Conservation (phyloP, 164 flowering plant species). For the Malania oleifera region DNA sequence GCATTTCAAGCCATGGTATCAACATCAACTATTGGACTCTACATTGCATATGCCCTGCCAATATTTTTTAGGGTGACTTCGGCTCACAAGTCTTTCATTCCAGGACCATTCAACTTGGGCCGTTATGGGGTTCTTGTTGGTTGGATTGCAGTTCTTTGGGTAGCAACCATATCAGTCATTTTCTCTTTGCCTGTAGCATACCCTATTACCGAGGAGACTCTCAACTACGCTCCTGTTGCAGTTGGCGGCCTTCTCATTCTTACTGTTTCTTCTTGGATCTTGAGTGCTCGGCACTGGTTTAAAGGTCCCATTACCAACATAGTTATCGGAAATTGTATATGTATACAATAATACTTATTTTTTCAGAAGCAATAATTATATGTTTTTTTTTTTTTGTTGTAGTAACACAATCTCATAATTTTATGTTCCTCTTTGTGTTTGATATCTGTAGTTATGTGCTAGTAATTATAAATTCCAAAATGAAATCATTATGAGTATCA, state of each 20-base stretch:
- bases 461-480: too few species aligned
- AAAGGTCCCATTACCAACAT: conserved; percentile 71
- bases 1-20: conserved; percentile 92
- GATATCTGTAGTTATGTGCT: too few species aligned
- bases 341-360: too few species aligned
- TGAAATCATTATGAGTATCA: too few species aligned
- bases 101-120: conserved; percentile 89
- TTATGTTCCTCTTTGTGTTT: too few species aligned
- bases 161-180: conserved; percentile 66
- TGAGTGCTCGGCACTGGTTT: conserved; percentile 77
- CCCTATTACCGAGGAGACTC: conserved; percentile 65
- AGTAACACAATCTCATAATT: too few species aligned
- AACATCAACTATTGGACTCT: conserved; percentile 86
- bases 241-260: conserved; percentile 67
- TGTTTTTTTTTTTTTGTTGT: too few species aligned
- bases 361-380: too few species aligned
- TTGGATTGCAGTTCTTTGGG: conserved; percentile 91
- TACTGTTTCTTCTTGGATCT: conserved; percentile 50
- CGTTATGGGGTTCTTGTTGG: conserved; percentile 69
- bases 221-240: conserved; percentile 92
- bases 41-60: conserved; percentile 91
- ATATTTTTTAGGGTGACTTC: conserved; percentile 83
- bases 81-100: conserved; percentile 65
- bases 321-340: conserved; percentile 7
- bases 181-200: conserved; percentile 89